These are phyloP conservation scores for Coemansia sp. DNA, from an alignment of 371 early-diverging fungal species.

Conservation along the genomic window DNA sequence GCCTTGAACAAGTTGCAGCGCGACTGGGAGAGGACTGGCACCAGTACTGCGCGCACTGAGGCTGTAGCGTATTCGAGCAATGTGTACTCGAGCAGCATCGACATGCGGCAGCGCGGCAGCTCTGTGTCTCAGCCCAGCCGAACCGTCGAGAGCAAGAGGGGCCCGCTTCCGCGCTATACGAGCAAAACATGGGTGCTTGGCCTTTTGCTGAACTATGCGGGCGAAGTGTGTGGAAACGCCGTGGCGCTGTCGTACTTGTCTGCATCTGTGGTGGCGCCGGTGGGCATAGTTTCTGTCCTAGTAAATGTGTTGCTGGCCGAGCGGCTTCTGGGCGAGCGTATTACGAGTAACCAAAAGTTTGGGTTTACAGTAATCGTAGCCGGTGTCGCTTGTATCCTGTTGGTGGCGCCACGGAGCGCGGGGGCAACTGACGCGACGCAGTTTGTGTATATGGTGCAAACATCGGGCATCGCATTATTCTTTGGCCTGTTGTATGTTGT, in stretches of 20 bases:
- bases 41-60: slow-evolving; percentile 1
- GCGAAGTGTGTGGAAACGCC: slow-evolving; percentile 47
- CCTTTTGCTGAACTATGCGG: slow-evolving; percentile 41
- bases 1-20: slow-evolving; percentile 42
- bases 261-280: slow-evolving; percentile 45
- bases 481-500: slow-evolving; percentile 20
- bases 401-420: slow-evolving; percentile 43
- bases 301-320: slow-evolving; percentile 45
- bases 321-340: slow-evolving; percentile 43
- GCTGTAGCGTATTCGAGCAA: slow-evolving; percentile 1
- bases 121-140: background rate
- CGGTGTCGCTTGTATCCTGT: slow-evolving; percentile 39
- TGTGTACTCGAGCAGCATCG: slow-evolving; percentile 3
- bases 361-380: slow-evolving; percentile 38
- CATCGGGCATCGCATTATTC: slow-evolving; percentile 31
- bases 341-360: slow-evolving; percentile 41
- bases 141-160: background rate
- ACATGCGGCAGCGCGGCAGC: slow-evolving; percentile 24
- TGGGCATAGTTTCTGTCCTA: slow-evolving; percentile 45
- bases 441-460: slow-evolving; percentile 34
- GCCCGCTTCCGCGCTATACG: slow-evolving; percentile 37
- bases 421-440: slow-evolving; percentile 31
- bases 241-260: slow-evolving; percentile 48
- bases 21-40: slow-evolving; percentile 25
- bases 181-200: slow-evolving; percentile 40